Evolutionary conservation across 108 stramenopile genomes (phyloP).

Genomic region (Stephanodiscus minutulus): DNA sequence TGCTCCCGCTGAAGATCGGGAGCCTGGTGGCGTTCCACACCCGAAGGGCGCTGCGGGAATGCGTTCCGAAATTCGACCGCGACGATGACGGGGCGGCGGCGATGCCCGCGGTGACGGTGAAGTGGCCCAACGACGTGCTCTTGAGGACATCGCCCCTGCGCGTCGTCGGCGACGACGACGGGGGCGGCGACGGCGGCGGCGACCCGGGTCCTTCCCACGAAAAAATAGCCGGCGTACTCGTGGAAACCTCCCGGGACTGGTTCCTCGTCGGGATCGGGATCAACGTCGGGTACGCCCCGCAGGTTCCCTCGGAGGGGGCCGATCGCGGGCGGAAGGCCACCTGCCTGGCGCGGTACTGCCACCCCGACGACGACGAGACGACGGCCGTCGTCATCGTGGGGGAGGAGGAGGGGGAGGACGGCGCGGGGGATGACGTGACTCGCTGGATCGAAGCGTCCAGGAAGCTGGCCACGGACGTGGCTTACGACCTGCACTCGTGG

Average conservation of each 20-base stretch:
- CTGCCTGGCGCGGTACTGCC: conserved; percentile 60
- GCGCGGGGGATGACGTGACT: conserved; percentile 16
- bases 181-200: conserved; percentile 40
- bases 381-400: background rate
- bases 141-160: no score
- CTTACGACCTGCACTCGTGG: conserved; percentile 48
- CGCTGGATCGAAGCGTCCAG: conserved; percentile 40
- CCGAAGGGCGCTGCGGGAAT: conserved; percentile 21
- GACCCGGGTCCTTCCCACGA: conserved; percentile 44
- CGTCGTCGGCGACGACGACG: conserved; percentile 50
- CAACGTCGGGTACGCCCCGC: conserved; percentile 86
- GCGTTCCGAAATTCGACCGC: conserved; percentile 8
- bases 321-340: conserved; percentile 70
- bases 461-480: conserved; percentile 32
- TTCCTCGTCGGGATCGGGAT: conserved; percentile 92
- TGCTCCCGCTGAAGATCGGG: conserved; percentile 63
- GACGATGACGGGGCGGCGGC: background rate
- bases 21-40: conserved; percentile 61
- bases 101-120: conserved; percentile 65
- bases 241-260: conserved; percentile 64
- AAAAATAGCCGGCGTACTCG: conserved; percentile 49
- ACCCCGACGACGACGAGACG: background rate
- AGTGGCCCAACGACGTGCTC: conserved; percentile 97
- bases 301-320: conserved; percentile 56
- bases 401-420: background rate